Base-by-base conservation (phyloP, 192 early-diverging fungal species). In the Podila epicladia region DNA sequence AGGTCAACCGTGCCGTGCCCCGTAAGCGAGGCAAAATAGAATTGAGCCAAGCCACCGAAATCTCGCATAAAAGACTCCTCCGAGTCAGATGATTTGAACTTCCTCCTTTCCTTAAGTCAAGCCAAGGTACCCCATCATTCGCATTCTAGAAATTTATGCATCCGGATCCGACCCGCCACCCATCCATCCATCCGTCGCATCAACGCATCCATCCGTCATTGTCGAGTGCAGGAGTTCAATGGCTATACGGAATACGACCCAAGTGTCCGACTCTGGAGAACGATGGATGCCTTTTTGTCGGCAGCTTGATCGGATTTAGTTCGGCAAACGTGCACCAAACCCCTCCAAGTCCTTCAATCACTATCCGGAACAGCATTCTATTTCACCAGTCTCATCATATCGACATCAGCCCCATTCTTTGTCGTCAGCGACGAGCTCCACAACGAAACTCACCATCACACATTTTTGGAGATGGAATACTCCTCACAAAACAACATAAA, bases 11-110 rank as follows among this genome's bases (percentile, higher is more conserved):
- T 12, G 24, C 24, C 8, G 9, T 12, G 24, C 53, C 53, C 53
- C 53, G 41, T 45, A 45, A 45, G 41, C 12, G 12, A 5, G n/a
- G 29, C 1, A 29, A 29, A n/a, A 22, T 61, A 33, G 33, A 61
- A 33, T 33, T 26, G 9, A 13, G 12, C 62, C 62, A 63, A 63
- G 62, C 62, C 62, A 63, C 62, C 61, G 1, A n/a, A n/a, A 37
- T 37, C 7, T n/a, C 19, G 17, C 33, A 63, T 63, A 63, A 63
- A 63, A 63, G 62, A 38, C 28, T 9, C 8, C 20, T 37, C 33
- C 13, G 20, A 35, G 62, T 63, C 62, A 63, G 62, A 63, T 63
- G 62, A 63, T 63, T 63, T 63, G 62, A 35, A 35, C 62, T 35
- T 37, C 33, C 62, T 63, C 62, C 62, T 63, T 63, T 63, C 62